Percentiles rank a stretch among this genome's conserved stretches.
These are phyloP conservation scores for Gracilaria gracilis DNA, from an alignment of 23 red algal species.

Conservation along the genomic window DNA sequence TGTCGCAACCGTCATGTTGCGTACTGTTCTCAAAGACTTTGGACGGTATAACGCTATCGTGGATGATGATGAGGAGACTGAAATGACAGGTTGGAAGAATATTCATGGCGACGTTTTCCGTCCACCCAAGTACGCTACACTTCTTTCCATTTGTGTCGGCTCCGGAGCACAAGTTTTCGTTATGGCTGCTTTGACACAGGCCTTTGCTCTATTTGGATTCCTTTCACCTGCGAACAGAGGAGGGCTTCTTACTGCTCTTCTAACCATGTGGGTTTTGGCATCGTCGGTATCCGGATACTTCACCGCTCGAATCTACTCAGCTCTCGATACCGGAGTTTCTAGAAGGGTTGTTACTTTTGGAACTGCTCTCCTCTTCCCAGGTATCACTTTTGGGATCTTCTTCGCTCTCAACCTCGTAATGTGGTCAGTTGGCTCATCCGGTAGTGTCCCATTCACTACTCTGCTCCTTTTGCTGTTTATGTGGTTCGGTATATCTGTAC, in stretches of 20 bases:
- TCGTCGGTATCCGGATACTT: conserved; percentile 73
- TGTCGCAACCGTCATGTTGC: conserved; percentile 92
- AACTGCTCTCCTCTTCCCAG: conserved; percentile 82
- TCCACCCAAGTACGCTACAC: conserved; percentile 58
- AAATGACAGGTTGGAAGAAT: conserved; percentile 93
- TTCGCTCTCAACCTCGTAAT: conserved; percentile 91
- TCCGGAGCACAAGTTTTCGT: conserved; percentile 88
- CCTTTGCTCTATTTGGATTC: conserved; percentile 90
- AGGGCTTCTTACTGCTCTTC: conserved; percentile 86
- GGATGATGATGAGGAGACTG: conserved; percentile 80
- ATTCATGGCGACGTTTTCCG: conserved; percentile 97
- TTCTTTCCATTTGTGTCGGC: conserved; percentile 83
- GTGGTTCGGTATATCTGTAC: conserved; percentile 97
- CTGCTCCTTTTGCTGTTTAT: conserved; percentile 79
- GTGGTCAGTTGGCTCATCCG: conserved; percentile 77
- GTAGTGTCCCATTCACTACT: conserved; percentile 79
- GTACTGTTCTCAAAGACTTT: conserved; percentile 95
- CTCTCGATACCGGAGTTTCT: conserved; percentile 42
- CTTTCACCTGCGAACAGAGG: conserved; percentile 98
- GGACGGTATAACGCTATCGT: conserved; percentile 79
- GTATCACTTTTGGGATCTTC: conserved; percentile 84
- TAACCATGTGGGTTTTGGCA: conserved; percentile 80
- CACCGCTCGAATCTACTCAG: conserved; percentile 70
- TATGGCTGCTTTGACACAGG: conserved; percentile 74
- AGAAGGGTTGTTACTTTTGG: conserved; percentile 78